These are phyloP conservation scores for Diaporthe aspalathi DNA, from an alignment of 2,329 filamentous ascomycete species.

Conservation along the genomic window DNA sequence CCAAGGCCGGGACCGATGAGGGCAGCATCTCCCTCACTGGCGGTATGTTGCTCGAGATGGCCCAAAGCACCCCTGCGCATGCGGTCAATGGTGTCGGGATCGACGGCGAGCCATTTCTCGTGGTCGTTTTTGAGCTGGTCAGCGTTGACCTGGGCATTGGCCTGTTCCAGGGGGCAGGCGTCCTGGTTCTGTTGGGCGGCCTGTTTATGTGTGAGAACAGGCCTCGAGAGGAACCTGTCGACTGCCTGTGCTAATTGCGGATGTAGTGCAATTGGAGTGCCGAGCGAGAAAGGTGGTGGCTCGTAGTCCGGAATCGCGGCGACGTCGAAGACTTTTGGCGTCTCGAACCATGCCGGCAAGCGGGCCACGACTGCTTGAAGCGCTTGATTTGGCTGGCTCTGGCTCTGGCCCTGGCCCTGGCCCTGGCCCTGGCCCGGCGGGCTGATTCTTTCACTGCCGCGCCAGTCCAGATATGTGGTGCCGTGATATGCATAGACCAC, in stretches of 20 bases:
- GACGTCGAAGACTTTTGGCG: constrained; percentile 29
- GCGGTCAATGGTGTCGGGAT: constrained; percentile 1
- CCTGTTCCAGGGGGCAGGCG: constrained; percentile 32
- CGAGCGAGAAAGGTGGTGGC: not conserved
- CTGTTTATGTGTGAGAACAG: constrained; percentile 34
- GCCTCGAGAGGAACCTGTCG: constrained; percentile 32
- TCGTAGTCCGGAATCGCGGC: not conserved
- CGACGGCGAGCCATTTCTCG: constrained; percentile 29
- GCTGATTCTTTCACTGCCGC: not conserved
- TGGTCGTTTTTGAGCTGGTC: constrained; percentile 37
- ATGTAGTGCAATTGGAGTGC: constrained; percentile 18
- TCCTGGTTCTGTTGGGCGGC: constrained; percentile 35
- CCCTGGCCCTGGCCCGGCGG: no score
- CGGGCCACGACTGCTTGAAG: not conserved
- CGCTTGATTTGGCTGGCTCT: not conserved
- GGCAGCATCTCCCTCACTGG: constrained; percentile 14
- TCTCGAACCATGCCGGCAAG: constrained; percentile 31
- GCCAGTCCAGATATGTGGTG: not conserved
- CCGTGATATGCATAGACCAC: constrained; percentile 11
- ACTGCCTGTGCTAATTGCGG: constrained; percentile 14
- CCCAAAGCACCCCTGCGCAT: constrained; percentile 33
- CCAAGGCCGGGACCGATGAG: constrained; percentile 34
- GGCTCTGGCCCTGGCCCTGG: not conserved
- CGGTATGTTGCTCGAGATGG: constrained; percentile 30
- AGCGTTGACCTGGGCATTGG: constrained; percentile 35